phyloP scores from a whole-genome alignment of 441 rosid species.

The Monsonia emarginata region DNA sequence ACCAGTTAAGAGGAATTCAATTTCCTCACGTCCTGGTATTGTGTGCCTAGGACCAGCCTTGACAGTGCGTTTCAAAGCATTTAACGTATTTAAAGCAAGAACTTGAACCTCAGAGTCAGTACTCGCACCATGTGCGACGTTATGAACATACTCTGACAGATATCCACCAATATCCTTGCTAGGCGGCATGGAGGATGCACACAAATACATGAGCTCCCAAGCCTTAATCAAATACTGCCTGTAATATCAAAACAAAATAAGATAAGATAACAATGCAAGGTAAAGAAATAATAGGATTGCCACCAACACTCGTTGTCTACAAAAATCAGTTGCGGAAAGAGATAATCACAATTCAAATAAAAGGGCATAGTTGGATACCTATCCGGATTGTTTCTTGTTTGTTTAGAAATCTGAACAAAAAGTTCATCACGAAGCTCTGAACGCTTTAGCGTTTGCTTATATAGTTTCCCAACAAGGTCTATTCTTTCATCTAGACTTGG shows the following conservation, averaged over 20 bases:
- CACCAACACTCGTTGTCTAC: constrained; percentile 9
- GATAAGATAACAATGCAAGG: constrained; percentile 12
- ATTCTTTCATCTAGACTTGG: constrained; percentile 70
- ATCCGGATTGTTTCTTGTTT: constrained; percentile 86
- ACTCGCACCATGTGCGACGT: constrained; percentile 53
- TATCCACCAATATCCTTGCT: constrained; percentile 92
- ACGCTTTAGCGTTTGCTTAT: constrained; percentile 77
- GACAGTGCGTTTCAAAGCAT: constrained; percentile 80
- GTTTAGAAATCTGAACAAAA: constrained; percentile 90
- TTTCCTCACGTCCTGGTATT: constrained; percentile 88
- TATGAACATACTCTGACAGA: constrained; percentile 78
- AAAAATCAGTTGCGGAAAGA: not conserved
- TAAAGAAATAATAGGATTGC: constrained; percentile 1
- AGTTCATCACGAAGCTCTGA: constrained; percentile 95
- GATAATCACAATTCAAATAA: not conserved
- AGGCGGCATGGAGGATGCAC: constrained; percentile 97
- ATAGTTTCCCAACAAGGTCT: constrained; percentile 75
- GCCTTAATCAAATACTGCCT: constrained; percentile 83
- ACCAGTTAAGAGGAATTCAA: constrained; percentile 79
- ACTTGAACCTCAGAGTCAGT: constrained; percentile 69
- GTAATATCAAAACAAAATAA: constrained; percentile 17
- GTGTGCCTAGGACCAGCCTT: constrained; percentile 92
- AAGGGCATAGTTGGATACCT: constrained; percentile 29
- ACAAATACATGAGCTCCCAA: constrained; percentile 91
- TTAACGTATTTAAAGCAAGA: constrained; percentile 71